These are phyloP conservation scores for Epichloe glyceriae DNA, from an alignment of 2,329 filamentous ascomycete species.

Conservation along the genomic window DNA sequence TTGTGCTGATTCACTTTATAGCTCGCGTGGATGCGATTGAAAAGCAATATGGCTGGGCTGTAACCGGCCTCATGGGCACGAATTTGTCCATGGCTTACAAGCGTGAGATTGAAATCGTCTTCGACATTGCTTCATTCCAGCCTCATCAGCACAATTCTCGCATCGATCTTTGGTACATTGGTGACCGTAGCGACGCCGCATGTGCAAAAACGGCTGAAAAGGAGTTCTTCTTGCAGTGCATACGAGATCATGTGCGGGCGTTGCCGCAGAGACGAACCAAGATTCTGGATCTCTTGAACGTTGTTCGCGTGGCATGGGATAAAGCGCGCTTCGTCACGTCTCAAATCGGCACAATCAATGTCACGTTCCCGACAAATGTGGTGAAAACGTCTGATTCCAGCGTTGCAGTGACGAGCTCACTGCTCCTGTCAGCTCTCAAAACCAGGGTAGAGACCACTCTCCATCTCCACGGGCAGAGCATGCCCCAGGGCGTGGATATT, in stretches of 20 bases:
- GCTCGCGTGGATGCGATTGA: conserved; percentile 55
- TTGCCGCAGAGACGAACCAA: conserved; percentile 45
- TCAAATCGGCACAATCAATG: conserved; percentile 47
- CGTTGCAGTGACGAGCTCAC: conserved; percentile 44
- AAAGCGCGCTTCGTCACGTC: conserved; percentile 45
- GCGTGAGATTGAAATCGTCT: conserved; percentile 59
- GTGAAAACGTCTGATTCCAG: conserved; percentile 50
- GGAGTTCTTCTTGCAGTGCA: conserved; percentile 62
- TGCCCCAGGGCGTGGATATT: conserved; percentile 39
- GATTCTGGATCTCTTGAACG: conserved; percentile 42
- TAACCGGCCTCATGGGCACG: conserved; percentile 49
- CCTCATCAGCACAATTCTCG: conserved; percentile 31
- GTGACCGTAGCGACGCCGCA: conserved; percentile 39
- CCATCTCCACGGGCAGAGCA: conserved; percentile 34
- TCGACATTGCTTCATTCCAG: conserved; percentile 53
- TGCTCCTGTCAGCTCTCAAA: conserved; percentile 51
- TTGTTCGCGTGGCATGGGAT: conserved; percentile 54
- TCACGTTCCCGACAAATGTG: conserved; percentile 53
- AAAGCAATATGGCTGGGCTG: conserved; percentile 55
- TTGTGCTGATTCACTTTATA: conserved; percentile 30
- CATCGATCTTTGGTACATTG: conserved; percentile 61
- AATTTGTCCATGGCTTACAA: conserved; percentile 62
- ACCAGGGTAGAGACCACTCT: conserved; percentile 57
- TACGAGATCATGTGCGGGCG: conserved; percentile 53
- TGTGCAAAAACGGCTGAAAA: conserved; percentile 49